Evolutionary conservation across 768 basidiomycete genomes (phyloP), one percentile per base, ranked within the genome.

Genomic region (Coprinopsis marcescibilis): DNA sequence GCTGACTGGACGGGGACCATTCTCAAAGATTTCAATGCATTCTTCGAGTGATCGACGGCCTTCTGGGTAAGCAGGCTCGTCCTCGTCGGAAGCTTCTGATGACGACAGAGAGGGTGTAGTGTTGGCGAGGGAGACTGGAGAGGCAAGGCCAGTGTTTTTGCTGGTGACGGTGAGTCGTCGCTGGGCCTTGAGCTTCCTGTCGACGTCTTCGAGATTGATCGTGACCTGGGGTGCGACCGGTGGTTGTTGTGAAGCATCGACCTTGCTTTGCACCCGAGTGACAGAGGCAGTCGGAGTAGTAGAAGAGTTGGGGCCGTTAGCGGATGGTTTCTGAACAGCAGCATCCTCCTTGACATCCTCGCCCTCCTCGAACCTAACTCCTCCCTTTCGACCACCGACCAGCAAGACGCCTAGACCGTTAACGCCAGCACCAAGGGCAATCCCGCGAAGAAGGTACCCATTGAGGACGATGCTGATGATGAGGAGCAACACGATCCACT

Each of bases 401-500:
- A 56, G 52, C 4, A 58, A 35, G 33, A 60, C 58, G n/a, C 61
- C 61, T 24, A 51, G 45, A 12, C 60, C 32, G 8, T 55, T 47
- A 15, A 60, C 57, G 2, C 65, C 67, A 0, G 70, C 55, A 24
- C 78, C 83, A 10, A 79, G 79, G 0, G 82, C 84, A 34, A 89
- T 85, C 3, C 86, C 87, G 65, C 91, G 94, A 49, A 99, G 76
- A 13, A 97, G 73, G 60, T 90, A 97, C 3, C 93, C 94, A 52
- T 99, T 99, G 48, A 99, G 72, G 46, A 83, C 78, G 48, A 97
- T 85, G 49, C 85, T 88, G 50, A 95, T 76, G 2, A 82, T 86
- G 19, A 99, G 78, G 13, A 88, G 73, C 46, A 89, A 75, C 40
- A 97, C 89, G 60, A 98, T 93, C 87, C 90, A 94, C 69, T 98